Conservation (phyloP, 345 rosid species). For the Aegle marmelos region DNA sequence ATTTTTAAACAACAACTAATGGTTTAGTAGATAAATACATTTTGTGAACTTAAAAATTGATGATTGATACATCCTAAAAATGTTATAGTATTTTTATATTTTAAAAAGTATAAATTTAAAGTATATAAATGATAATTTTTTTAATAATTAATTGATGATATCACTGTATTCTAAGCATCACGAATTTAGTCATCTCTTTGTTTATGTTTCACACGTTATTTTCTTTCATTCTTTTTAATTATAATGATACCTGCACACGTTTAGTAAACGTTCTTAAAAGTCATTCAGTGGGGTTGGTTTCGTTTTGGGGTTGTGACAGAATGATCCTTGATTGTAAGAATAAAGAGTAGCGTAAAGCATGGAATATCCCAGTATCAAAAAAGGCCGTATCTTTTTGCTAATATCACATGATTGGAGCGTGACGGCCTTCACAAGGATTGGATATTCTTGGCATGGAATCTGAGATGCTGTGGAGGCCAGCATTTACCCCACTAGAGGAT, state of each 20-base stretch:
- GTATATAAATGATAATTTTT: no score
- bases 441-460: neutral
- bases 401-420: neutral
- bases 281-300: neutral
- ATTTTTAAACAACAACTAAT: no score
- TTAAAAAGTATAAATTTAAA: no score
- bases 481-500: neutral
- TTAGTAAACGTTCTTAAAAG: neutral
- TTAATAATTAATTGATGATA: neutral
- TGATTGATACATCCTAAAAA: no score
- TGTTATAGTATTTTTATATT: no score
- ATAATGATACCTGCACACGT: neutral
- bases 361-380: slow-evolving; percentile 3
- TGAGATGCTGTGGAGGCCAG: neutral
- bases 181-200: neutral
- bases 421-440: neutral
- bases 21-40: no score
- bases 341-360: neutral
- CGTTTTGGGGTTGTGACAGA: slow-evolving; percentile 19
- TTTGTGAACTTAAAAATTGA: no score
- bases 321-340: slow-evolving; percentile 6
- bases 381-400: neutral
- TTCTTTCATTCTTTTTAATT: neutral
- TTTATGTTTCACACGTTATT: neutral
- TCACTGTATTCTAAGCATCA: neutral